Evolutionary conservation across 106 monocot genomes (phyloP).

Genomic region (Narthecium ossifragum): DNA sequence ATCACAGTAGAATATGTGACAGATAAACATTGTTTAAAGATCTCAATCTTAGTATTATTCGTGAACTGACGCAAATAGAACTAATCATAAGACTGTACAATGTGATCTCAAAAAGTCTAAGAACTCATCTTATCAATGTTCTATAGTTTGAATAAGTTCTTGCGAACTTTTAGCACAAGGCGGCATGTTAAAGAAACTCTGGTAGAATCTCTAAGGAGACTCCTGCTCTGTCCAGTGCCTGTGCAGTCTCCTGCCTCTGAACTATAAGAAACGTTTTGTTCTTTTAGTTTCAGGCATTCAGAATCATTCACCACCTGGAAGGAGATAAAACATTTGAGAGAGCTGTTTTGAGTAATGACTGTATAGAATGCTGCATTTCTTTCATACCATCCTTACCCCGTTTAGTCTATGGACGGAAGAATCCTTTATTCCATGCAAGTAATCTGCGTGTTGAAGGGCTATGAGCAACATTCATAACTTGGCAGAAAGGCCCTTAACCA

Average conservation of each 20-base stretch:
- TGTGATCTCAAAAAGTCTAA: too few relatives aligned
- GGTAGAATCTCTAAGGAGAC: constrained; percentile 27
- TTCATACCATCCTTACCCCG: constrained; percentile 26
- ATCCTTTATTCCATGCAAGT: constrained; percentile 76
- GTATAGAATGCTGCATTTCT: not conserved
- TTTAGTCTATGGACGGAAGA: constrained; percentile 37
- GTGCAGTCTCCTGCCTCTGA: not conserved
- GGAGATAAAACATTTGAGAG: not conserved
- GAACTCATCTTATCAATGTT: too few relatives aligned
- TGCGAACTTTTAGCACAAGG: constrained; percentile 58
- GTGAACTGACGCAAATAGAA: too few relatives aligned
- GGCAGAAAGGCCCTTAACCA: too few relatives aligned
- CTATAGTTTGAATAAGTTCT: constrained; percentile 62
- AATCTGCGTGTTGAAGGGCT: constrained; percentile 35
- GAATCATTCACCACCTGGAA: constrained; percentile 41
- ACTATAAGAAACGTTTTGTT: not conserved
- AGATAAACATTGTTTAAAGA: too few relatives aligned
- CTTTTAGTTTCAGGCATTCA: constrained; percentile 21
- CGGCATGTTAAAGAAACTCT: constrained; percentile 76
- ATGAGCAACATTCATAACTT: too few relatives aligned
- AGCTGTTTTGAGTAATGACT: too few relatives aligned
- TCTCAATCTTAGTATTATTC: too few relatives aligned
- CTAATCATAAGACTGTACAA: too few relatives aligned
- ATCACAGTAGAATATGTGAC: too few relatives aligned
- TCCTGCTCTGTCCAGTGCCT: not conserved